These are phyloP conservation scores for Pterocarpus santalinus DNA, from an alignment of 306 rosid genomes.

Conservation along the genomic window DNA sequence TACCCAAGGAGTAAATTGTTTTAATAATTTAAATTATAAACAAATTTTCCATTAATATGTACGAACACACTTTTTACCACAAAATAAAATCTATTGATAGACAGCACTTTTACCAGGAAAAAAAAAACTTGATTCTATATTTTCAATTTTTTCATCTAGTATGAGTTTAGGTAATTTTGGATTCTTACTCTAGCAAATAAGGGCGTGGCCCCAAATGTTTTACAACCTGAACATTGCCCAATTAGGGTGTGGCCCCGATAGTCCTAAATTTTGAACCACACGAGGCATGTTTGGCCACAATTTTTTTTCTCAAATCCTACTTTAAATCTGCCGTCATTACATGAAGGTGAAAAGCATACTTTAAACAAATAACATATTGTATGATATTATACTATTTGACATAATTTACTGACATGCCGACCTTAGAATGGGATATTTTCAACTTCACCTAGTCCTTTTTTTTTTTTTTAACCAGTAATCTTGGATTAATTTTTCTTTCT, in stretches of 20 bases:
- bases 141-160: not conserved
- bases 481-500: not conserved
- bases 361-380: too few species aligned
- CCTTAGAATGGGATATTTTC: not conserved
- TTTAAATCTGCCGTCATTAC: not conserved
- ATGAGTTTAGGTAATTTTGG: not conserved
- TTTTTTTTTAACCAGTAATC: not conserved
- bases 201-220: constrained; percentile 22
- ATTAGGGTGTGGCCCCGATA: not conserved
- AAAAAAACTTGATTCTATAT: not conserved
- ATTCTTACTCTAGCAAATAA: not conserved
- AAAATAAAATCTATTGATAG: not conserved
- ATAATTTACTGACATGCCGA: not conserved
- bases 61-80: not conserved
- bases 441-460: not conserved
- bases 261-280: constrained; percentile 16
- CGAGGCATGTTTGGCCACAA: not conserved
- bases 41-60: too few species aligned
- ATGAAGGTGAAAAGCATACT: not conserved
- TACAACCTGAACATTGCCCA: not conserved
- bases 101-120: not conserved
- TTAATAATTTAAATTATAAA: too few species aligned
- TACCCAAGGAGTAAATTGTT: too few species aligned
- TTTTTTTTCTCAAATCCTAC: not conserved
- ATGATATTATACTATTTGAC: not conserved